These are phyloP conservation scores for Thelonectria rubi DNA, from an alignment of 2,329 filamentous ascomycete genomes.

Conservation along the genomic window DNA sequence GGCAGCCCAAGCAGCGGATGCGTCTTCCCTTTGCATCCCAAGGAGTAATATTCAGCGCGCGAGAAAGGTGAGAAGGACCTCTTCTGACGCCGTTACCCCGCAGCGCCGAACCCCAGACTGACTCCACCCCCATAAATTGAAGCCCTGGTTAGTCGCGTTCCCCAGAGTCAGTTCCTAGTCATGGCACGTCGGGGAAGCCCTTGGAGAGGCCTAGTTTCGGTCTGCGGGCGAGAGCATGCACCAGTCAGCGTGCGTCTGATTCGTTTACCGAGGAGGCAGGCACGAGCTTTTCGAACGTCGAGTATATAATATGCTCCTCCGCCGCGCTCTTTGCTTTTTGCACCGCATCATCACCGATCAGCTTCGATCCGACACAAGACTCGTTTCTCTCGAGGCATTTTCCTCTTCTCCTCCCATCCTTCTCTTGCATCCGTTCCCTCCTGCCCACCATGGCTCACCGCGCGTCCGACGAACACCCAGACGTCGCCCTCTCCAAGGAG, in stretches of 20 bases:
- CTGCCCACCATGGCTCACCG: slow-evolving; percentile 23
- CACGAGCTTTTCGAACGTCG: background rate
- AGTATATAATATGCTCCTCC: slow-evolving; percentile 26
- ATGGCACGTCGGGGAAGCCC: slow-evolving; percentile 6
- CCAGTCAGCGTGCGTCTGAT: slow-evolving; percentile 19
- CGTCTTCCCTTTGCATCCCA: slow-evolving; percentile 23
- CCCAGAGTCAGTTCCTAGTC: slow-evolving; percentile 11
- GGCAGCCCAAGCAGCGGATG: slow-evolving; percentile 1
- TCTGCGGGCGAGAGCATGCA: slow-evolving; percentile 1
- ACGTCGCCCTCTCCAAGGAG: slow-evolving; percentile 20
- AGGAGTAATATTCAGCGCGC: slow-evolving; percentile 28
- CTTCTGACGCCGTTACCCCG: slow-evolving; percentile 23
- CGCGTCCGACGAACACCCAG: slow-evolving; percentile 14
- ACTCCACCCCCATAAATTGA: slow-evolving; percentile 25
- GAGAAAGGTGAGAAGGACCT: background rate
- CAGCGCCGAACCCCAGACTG: slow-evolving; percentile 28
- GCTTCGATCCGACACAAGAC: background rate
- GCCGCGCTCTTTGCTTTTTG: background rate
- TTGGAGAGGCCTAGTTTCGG: slow-evolving; percentile 4
- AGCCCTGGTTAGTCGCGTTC: slow-evolving; percentile 17
- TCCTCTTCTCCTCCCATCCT: background rate
- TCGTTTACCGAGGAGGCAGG: slow-evolving; percentile 4
- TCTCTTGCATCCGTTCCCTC: too few species aligned
- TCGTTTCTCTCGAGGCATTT: background rate
- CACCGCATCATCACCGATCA: slow-evolving; percentile 9